Conservation (phyloP, 106 monocot species). For the Allium cepa region DNA sequence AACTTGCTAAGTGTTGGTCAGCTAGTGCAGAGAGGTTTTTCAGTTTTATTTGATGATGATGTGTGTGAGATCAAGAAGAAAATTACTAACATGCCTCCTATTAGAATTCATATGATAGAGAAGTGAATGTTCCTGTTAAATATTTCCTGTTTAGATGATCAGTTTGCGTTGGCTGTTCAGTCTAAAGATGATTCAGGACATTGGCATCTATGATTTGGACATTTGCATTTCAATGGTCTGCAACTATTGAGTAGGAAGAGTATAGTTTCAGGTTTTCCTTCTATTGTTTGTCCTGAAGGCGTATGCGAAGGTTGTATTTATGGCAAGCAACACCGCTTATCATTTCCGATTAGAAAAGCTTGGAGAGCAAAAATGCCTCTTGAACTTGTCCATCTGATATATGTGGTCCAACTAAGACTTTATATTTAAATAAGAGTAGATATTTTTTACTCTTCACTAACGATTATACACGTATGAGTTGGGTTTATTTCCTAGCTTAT, state of each 20-base stretch:
- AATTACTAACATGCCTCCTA: neutral
- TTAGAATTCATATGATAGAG: neutral
- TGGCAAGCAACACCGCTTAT: neutral
- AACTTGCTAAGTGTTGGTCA: conserved; percentile 9
- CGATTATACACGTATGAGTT: neutral
- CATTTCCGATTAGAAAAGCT: neutral
- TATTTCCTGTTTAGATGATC: conserved; percentile 1
- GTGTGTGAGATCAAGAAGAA: neutral
- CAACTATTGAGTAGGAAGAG: neutral
- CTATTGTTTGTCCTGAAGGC: neutral
- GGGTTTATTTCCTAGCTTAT: neutral
- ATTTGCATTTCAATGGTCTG: conserved; percentile 5
- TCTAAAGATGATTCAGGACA: neutral
- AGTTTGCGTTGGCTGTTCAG: neutral
- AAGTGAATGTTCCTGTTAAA: conserved; percentile 3
- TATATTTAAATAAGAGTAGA: neutral
- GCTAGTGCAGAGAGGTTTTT: conserved; percentile 5
- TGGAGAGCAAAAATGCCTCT: neutral
- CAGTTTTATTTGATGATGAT: neutral
- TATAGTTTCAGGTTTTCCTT: neutral
- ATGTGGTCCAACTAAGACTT: neutral
- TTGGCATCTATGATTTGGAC: conserved; percentile 8
- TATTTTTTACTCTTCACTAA: conserved; percentile 2
- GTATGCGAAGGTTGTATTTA: neutral
- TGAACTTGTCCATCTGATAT: neutral